Evolutionary conservation across 2,329 filamentous ascomycete species (phyloP).

Genomic region (Neofusicoccum parvum): DNA sequence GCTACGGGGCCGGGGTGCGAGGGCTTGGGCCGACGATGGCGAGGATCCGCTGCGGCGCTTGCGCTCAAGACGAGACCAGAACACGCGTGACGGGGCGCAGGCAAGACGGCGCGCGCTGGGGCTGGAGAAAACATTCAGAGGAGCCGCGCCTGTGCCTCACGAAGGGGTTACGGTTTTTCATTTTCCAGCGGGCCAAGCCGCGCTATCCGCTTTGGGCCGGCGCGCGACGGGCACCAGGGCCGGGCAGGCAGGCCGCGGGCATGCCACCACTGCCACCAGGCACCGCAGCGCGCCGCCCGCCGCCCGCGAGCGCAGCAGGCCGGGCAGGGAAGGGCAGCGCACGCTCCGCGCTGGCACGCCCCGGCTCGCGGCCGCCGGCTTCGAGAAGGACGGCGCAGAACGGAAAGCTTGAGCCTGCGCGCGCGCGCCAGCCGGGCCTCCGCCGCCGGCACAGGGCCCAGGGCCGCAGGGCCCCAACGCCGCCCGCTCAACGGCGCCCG

Average conservation of each 20-base stretch:
- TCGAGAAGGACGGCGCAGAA: not conserved
- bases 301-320: no score
- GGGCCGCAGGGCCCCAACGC: not conserved
- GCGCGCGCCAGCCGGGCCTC: not conserved
- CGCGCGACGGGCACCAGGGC: not conserved
- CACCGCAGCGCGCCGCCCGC: not conserved
- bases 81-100: not conserved
- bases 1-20: not conserved
- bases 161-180: not conserved
- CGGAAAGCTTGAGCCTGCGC: conserved; percentile 1
- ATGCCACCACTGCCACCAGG: no score
- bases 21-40: not conserved
- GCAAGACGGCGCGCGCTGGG: not conserved
- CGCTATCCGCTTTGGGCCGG: conserved; percentile 5
- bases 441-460: conserved; percentile 1
- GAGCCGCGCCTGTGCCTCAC: conserved; percentile 11
- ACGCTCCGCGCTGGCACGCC: not conserved
- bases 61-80: not conserved
- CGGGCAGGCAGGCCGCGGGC: no score
- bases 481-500: conserved; percentile 7
- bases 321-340: not conserved
- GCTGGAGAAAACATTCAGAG: conserved; percentile 14
- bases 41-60: conserved; percentile 16
- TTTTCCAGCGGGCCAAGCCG: not conserved
- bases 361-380: not conserved